A percentile compares a stretch with the other conserved stretches of the same genome.
Evolutionary conservation across 768 basidiomycete species (phyloP).

Genomic region (Kwoniella pini): DNA sequence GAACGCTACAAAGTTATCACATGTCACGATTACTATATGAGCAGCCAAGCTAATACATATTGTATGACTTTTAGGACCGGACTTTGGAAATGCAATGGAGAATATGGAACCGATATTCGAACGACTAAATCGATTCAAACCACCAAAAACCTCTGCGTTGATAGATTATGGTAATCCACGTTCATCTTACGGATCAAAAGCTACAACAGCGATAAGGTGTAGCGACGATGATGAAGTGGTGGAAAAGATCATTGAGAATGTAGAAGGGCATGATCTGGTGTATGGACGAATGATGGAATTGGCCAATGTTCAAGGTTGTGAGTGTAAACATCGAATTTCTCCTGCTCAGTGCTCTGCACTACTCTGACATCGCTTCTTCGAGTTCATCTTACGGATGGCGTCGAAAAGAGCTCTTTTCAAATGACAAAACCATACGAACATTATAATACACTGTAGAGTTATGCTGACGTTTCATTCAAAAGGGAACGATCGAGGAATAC

Average conservation of each 20-base stretch:
- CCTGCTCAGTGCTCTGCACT: too few species aligned
- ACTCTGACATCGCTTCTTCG: too few species aligned
- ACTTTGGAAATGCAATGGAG: constrained; percentile 81
- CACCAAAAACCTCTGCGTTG: constrained; percentile 63
- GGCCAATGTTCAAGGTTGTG: constrained; percentile 80
- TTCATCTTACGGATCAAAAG: constrained; percentile 82
- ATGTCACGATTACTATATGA: too few species aligned
- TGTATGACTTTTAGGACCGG: constrained; percentile 58
- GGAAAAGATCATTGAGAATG: constrained; percentile 64
- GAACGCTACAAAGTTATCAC: too few species aligned
- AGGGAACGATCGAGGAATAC: constrained; percentile 27
- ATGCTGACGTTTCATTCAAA: too few species aligned
- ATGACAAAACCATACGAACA: too few species aligned
- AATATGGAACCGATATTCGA: constrained; percentile 89
- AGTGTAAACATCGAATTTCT: constrained; percentile 30
- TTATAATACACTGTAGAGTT: too few species aligned
- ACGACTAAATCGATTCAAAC: constrained; percentile 63
- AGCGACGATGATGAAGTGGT: constrained; percentile 71
- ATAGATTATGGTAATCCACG: constrained; percentile 82
- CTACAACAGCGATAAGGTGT: constrained; percentile 74
- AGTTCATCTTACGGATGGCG: too few species aligned
- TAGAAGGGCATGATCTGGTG: constrained; percentile 71
- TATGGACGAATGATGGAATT: constrained; percentile 83
- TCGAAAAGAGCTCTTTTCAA: too few species aligned
- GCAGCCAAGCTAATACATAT: too few species aligned